Evolutionary conservation across 768 basidiomycete species (phyloP), one percentile per base, ranked within the genome.

Genomic region (Mycena pura): DNA sequence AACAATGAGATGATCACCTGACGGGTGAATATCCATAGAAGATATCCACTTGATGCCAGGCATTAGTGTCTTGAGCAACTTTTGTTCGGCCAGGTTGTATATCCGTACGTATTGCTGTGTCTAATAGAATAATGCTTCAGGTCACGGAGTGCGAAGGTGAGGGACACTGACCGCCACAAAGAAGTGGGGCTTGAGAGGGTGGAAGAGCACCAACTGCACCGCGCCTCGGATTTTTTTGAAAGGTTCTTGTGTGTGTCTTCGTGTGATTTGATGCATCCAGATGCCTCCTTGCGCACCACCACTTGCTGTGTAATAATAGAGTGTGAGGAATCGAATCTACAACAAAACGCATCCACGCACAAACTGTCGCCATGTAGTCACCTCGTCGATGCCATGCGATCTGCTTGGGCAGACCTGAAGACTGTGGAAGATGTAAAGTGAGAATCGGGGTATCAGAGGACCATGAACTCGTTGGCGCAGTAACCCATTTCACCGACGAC

Each of bases 41-140:
- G 95, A 97, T 71, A 99, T 98, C 96, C 96, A 99, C 73, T 87
- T 89, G 64, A 96, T 92, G 52, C 96, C 96, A n/a, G 96, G 93
- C 70, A 83, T 86, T 43, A 99, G 78, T n/a, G 96, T 96, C 80
- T 94, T 97, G 69, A 98, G 75, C 49, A 99, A 80, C 71, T 92
- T 91, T 77, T 99, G 97, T 69, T 92, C 94, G 27, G 92, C 87
- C 25, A 99, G 83, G 74, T 99, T 95, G 79, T 99, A 99, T 65
- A 99, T 74, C 61, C 96, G 86, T 67, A 99, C 91, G 74, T 97
- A 96, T 74, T 95, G 93, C 73, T 98, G 95, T 7, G 97, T 99
- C 95, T 96, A 71, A 34, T 52, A 28, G 49, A 48, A 49, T 29
- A 38, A 61, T 19, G 47, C 54, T 69, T 39, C 63, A 63, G 27